Base-by-base conservation (phyloP, 352 stramenopile genomes). In the Saprolegnia parasitica region DNA sequence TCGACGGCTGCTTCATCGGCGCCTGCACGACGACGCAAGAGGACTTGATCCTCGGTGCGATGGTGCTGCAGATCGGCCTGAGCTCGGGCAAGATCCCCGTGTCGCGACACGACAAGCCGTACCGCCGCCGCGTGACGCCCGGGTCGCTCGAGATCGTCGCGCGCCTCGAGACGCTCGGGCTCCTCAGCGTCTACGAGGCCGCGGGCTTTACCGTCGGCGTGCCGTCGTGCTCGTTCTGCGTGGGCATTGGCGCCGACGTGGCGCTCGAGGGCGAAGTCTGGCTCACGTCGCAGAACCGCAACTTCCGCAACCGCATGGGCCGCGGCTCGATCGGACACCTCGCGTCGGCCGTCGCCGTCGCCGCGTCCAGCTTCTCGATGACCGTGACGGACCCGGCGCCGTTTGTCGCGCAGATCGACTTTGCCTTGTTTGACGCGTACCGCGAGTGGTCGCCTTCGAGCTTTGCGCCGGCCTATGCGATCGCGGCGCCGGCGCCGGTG, bases 291-390 rank as follows among this genome's bases (percentile, higher is more conserved):
- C 85, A 93, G 74, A 93, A 93, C 79, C 83, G 85, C 58, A 93
- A 93, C 79, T 93, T 90, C 72, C 83, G 81, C 67, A 93, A 93
- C 73, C 85, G 85, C 46, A 93, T 93, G 85, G 85, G 85, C 68
- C 87, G 80, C 63, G 85, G 85, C n/a, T 88, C 80, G 9, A 90
- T 93, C 42, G 85, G 81, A 13, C 89, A 93, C 73, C 65, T 93
- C 50, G 80, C 73, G 39, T 91, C 83, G 39, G 85, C 85, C 9
- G 81, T 81, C 15, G 76, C 78, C 26, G 83, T 93, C 29, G 85
- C 85, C 5, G 85, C 85, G 1, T 93, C 85, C 18, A 90, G 81
- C 71, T 93, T 93, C 47, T 73, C 80, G 55, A 93, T 93, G 85
- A 72, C 86, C 49, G 85, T 93, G 56, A 74, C 76, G 46, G 83